Percentiles rank a stretch among this genome's conserved stretches.
These are phyloP conservation scores for Beauveria asiatica DNA, from an alignment of 2,329 filamentous ascomycete genomes.

Conservation along the genomic window DNA sequence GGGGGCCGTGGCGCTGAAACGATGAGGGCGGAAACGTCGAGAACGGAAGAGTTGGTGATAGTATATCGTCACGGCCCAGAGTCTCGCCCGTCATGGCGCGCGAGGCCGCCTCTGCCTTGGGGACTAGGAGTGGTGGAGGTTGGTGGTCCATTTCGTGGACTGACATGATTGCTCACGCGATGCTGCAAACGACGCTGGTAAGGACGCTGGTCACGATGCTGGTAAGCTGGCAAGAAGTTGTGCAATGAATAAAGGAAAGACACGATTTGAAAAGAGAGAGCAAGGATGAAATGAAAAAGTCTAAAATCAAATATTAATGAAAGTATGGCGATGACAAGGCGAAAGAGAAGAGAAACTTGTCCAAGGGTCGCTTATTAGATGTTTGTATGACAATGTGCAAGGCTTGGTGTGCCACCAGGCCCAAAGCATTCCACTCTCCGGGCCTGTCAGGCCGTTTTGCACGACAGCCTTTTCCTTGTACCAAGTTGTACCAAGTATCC, in stretches of 20 bases:
- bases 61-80: slow-evolving; percentile 13
- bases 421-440: no score
- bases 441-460: background rate
- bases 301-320: background rate
- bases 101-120: background rate
- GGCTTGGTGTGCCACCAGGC: background rate
- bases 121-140: background rate
- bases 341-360: background rate
- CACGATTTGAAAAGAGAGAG: background rate
- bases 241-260: background rate
- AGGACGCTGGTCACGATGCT: no score
- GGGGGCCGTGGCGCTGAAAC: slow-evolving; percentile 25
- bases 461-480: background rate
- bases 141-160: background rate
- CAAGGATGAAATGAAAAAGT: background rate
- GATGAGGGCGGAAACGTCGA: slow-evolving; percentile 20
- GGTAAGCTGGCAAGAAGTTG: no score
- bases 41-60: slow-evolving; percentile 24
- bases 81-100: slow-evolving; percentile 4
- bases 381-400: background rate
- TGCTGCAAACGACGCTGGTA: background rate
- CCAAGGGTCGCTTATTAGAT: background rate
- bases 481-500: no score
- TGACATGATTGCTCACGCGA: background rate
- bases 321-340: background rate